A percentile compares a stretch with the other conserved stretches of the same genome.
phyloP scores from a whole-genome alignment of 169 alveolate species.

The Perkinsus olseni region DNA sequence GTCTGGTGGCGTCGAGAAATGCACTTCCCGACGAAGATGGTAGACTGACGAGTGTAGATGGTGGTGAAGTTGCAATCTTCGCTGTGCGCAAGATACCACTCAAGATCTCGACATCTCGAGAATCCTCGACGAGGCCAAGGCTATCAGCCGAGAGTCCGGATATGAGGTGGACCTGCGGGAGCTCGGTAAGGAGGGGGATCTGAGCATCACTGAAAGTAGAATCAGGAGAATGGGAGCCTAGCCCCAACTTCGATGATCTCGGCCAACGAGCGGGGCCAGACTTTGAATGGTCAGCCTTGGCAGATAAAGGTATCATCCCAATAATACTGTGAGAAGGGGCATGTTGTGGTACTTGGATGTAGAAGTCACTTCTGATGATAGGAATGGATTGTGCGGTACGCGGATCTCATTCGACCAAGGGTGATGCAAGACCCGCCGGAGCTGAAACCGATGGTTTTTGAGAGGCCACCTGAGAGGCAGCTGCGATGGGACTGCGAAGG shows the following conservation, averaged over 20 bases:
- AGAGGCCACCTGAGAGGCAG: neutral
- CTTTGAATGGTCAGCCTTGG: neutral
- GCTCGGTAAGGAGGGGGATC: neutral
- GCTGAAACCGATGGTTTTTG: neutral
- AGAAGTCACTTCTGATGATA: neutral
- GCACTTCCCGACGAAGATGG: too few relatives aligned
- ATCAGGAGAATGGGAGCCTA: neutral
- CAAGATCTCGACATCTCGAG: neutral
- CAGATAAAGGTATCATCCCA: neutral
- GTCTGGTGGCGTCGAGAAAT: too few relatives aligned
- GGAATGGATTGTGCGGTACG: neutral
- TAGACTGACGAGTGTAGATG: too few relatives aligned
- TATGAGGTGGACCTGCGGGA: neutral
- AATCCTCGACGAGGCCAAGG: neutral
- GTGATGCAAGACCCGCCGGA: neutral
- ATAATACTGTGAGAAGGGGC: neutral
- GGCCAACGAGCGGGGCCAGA: neutral
- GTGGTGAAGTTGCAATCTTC: too few relatives aligned
- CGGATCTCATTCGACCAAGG: neutral
- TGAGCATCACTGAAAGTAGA: neutral
- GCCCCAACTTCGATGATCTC: neutral
- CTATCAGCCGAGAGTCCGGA: neutral
- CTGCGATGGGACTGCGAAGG: neutral
- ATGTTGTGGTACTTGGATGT: neutral
- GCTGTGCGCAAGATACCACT: too few relatives aligned